phyloP scores from a whole-genome alignment of 192 early-diverging fungal species.

The Coemansia sp. region DNA sequence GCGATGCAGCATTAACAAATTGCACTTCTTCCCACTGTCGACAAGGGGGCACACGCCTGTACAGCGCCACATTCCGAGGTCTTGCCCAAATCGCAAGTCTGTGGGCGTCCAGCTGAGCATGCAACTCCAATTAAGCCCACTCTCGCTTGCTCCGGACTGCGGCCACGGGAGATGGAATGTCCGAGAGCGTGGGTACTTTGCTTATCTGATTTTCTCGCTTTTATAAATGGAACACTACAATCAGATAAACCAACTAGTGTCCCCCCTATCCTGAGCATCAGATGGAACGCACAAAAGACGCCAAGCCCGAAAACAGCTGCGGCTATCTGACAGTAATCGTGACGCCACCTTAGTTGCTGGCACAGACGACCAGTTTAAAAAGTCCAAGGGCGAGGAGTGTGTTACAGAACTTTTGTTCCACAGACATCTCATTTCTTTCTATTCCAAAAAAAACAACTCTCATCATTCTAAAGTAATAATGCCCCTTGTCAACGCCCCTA shows the following conservation, averaged over 20 bases:
- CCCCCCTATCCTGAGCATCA: no score
- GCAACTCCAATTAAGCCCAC: not conserved
- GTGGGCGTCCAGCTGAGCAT: conserved; percentile 1
- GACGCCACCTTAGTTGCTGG: not conserved
- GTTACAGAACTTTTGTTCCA: not conserved
- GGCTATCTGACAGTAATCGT: not conserved
- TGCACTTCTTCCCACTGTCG: not conserved
- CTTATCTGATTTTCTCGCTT: not conserved
- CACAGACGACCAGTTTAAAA: not conserved
- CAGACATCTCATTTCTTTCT: not conserved
- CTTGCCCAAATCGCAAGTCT: conserved; percentile 5
- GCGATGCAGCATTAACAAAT: not conserved
- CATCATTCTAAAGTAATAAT: conserved; percentile 11
- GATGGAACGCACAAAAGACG: not conserved
- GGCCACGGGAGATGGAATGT: not conserved
- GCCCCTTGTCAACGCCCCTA: conserved; percentile 23
- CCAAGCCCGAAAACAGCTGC: not conserved
- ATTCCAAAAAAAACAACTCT: not conserved
- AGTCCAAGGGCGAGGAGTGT: not conserved
- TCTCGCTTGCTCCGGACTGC: not conserved
- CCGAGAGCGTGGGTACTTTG: not conserved
- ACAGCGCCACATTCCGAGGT: conserved; percentile 4
- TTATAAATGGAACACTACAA: not conserved
- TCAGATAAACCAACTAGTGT: not conserved
- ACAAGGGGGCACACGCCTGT: not conserved